Conservation (phyloP, 495 filamentous ascomycete genomes). For the Rhizodiscina lignyota region DNA sequence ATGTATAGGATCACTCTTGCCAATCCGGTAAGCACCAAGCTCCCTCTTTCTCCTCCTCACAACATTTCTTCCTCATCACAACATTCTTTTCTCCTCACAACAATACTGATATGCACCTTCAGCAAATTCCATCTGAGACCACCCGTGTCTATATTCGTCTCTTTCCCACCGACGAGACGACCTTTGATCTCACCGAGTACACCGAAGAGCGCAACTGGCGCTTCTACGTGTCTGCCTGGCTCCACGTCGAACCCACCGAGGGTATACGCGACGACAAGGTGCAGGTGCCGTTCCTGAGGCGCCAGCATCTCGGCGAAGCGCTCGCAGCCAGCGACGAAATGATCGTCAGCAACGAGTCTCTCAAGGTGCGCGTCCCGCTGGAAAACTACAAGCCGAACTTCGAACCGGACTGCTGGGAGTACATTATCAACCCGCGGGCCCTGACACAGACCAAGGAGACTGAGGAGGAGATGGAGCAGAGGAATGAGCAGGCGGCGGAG, state of each 20-base stretch:
- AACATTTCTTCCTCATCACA: not conserved
- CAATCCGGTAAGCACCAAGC: conserved; percentile 28
- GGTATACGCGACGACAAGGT: conserved; percentile 50
- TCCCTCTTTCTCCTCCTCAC: not conserved
- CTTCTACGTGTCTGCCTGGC: conserved; percentile 85
- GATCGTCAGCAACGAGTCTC: conserved; percentile 6
- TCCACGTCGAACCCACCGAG: conserved; percentile 78
- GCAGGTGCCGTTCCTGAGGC: conserved; percentile 50
- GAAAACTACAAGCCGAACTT: conserved; percentile 1
- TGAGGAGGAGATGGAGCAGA: conserved; percentile 27
- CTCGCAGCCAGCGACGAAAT: conserved; percentile 15
- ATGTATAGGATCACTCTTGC: conserved; percentile 76
- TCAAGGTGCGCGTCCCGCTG: not conserved
- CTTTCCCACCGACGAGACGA: conserved; percentile 65
- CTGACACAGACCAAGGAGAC: conserved; percentile 3
- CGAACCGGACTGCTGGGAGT: not conserved
- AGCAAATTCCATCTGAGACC: conserved; percentile 31
- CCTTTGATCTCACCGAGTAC: conserved; percentile 43
- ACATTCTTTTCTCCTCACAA: not conserved
- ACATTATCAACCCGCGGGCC: not conserved
- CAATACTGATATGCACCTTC: conserved; percentile 5
- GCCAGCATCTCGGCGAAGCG: conserved; percentile 48
- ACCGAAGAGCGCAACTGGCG: conserved; percentile 52
- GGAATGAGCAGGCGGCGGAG: conserved; percentile 30
- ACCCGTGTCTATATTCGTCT: conserved; percentile 52